Conservation (phyloP, 2,329 filamentous ascomycete genomes). For the Teratosphaeriaceae sp. region DNA sequence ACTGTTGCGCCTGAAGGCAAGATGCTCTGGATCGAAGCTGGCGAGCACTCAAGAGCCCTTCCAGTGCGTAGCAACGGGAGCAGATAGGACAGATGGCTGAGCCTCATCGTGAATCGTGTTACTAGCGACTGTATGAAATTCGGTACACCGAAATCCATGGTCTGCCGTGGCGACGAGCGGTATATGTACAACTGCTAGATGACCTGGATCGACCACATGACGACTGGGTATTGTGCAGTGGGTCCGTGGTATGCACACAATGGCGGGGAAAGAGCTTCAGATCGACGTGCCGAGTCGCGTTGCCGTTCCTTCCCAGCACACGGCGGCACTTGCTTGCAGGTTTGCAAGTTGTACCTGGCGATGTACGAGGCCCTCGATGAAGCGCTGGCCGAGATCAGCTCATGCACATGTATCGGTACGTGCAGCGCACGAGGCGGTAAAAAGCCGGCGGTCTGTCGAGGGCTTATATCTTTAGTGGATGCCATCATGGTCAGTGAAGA, state of each 20-base stretch:
- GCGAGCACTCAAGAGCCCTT: conserved; percentile 26
- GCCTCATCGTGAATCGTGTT: not conserved
- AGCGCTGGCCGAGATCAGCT: too few relatives aligned
- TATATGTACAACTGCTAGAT: not conserved
- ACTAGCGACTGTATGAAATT: not conserved
- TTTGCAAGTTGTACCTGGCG: too few relatives aligned
- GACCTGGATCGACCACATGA: too few relatives aligned
- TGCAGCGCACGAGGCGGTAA: too few relatives aligned
- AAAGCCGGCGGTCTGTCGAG: too few relatives aligned
- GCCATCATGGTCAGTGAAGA: too few relatives aligned
- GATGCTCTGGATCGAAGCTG: conserved; percentile 27
- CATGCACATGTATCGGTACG: too few relatives aligned
- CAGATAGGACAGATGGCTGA: not conserved
- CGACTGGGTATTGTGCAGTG: too few relatives aligned
- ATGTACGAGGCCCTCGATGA: too few relatives aligned
- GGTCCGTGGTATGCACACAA: too few relatives aligned
- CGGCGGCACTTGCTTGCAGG: too few relatives aligned
- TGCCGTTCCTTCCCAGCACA: not conserved
- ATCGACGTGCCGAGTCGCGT: not conserved
- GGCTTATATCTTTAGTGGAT: too few relatives aligned
- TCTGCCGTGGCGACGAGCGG: not conserved
- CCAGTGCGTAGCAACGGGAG: conserved; percentile 1
- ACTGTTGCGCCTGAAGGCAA: conserved; percentile 31
- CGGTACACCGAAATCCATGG: not conserved
- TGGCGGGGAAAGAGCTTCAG: conserved; percentile 1